Base-by-base conservation (phyloP, 441 rosid species). In the Corymbia calophylla region DNA sequence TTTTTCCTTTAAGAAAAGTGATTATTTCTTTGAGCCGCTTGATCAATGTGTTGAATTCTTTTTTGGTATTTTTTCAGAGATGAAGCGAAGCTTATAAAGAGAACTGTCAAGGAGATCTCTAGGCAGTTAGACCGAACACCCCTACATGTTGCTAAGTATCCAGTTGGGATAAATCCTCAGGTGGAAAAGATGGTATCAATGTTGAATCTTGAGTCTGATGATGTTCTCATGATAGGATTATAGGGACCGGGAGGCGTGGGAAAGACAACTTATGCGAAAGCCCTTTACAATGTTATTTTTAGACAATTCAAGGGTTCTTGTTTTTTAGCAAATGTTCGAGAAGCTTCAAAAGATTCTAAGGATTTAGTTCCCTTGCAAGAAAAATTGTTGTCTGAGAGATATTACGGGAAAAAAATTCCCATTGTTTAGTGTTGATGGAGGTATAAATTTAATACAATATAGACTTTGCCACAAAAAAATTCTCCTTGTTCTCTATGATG, bases 371-470 rank as follows among this genome's bases (percentile, higher is more conserved):
- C 0, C 32, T 32, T 68, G 0, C 80, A 68, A 5, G 0, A 32
- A 18, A 17, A 32, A 8, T 17, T 68, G 80, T 4, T n/a, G n/a
- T 68, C 4, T 68, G 2, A 0, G 4, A 9, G 0, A 0, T 17
- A 9, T 0, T 5, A 0, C 44, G 44, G 44, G 4, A 1, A 68
- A 32, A 1, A 0, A 31, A 17, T 17, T 9, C 0, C 32, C 0
- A 4, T 0, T 32, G 1, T 32, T 2, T 0, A 32, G 1, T 35
- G 27, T 9, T 5, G 4, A 0, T 19, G 4, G 0, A 39, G 82
- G 82, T n/a, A n/a, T n/a, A 39, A 73, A 29, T 39, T 9, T 73
- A 6, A 73, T 73, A 39, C 29, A 5, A 73, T 1, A 73, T 0
- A 39, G 49, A 39, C 17, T 73, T 10, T 6, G 0, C 1, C 39